Evolutionary conservation across 1,284 basidiomycete species (phyloP), one percentile per base, ranked within the genome.

Genomic region (Thelephora terrestris): DNA sequence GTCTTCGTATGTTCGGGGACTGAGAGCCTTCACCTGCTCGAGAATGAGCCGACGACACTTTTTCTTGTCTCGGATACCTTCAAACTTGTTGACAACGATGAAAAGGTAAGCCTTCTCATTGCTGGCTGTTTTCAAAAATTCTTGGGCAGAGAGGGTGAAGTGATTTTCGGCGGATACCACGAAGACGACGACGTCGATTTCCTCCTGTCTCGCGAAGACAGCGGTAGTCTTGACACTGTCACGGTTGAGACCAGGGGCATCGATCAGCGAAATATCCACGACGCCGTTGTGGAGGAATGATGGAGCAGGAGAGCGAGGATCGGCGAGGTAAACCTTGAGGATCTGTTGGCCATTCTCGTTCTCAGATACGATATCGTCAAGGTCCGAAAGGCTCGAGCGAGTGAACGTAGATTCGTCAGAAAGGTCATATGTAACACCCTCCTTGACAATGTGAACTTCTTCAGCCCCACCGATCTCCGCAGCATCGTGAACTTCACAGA

Each of bases 141-240:
- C 94, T 61, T 89, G 91, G 7, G 92, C 90, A 0, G 91, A 95
- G 6, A 97, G 76, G 0, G 96, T 99, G 64, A 99, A 97, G 72
- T 99, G 95, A 67, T 99, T 99, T 70, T 98, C 95, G 6, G 96
- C 93, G 1, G 89, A 93, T 44, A 98, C 93, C 55, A 98, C 93
- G 64, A 99, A 99, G 48, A 99, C 94, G 49, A 99, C 83, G 24
- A 99, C 95, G 62, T 99, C 96, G 48, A 99, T 99, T 68, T 98
- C 93, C 64, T 96, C 91, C 65, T 99, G 95, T 29, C 92, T 89
- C 17, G 94, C 82, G 61, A 99, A 99, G 43, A 98, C 74, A 7
- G 92, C 91, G 2, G 95, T 99, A 0, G 96, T 99, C 71, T 96
- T 91, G 61, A 95, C 68, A 50, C 85, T 92, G 66, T 99, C 96